Conservation (phyloP, 2,329 filamentous ascomycete genomes). For the Venturia carpophila region DNA sequence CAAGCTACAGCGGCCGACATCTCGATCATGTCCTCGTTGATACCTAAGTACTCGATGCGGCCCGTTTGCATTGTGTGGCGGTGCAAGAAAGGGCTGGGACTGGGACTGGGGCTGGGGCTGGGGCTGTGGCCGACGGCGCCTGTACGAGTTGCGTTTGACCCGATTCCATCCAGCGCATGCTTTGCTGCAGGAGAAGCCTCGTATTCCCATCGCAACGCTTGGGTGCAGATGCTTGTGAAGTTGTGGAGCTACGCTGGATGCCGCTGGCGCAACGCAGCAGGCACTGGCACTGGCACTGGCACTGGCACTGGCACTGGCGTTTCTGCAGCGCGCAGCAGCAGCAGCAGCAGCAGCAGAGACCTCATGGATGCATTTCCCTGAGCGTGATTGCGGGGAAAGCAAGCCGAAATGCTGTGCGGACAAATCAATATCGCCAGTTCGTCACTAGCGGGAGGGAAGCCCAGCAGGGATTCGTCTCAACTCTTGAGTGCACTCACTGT, state of each 20-base stretch:
- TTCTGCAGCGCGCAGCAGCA: background rate
- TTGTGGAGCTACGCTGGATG: background rate
- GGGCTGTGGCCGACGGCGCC: background rate
- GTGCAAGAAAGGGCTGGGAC: background rate
- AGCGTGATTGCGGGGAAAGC: conserved; percentile 8
- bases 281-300: background rate
- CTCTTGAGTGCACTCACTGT: conserved; percentile 4
- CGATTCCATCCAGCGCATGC: background rate
- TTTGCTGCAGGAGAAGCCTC: background rate
- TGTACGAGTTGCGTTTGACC: background rate
- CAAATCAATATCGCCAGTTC: conserved; percentile 12
- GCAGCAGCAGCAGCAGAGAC: no score
- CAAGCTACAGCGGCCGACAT: background rate
- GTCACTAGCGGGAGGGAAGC: conserved; percentile 9
- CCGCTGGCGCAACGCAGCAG: background rate
- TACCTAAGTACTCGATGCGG: background rate
- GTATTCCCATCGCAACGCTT: background rate
- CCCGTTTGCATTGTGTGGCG: background rate
- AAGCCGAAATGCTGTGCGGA: background rate
- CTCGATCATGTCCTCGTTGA: background rate
- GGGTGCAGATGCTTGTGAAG: background rate
- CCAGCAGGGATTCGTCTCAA: background rate
- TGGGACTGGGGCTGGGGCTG: no score
- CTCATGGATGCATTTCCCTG: background rate
- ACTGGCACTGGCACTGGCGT: background rate